Evolutionary conservation across 768 basidiomycete genomes (phyloP).

Genomic region (Amanita pallidorosea): DNA sequence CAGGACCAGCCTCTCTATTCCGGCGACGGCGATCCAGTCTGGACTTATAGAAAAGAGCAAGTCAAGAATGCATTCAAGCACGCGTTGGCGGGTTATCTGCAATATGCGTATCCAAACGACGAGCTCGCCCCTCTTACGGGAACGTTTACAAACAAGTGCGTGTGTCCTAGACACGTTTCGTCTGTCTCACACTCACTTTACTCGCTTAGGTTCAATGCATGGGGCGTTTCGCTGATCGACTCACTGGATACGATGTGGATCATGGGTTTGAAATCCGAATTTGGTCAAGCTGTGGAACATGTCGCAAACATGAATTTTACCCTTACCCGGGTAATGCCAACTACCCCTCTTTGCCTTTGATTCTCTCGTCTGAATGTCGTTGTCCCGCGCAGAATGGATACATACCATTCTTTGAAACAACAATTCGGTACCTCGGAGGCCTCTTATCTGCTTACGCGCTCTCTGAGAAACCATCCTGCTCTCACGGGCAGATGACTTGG

Average conservation of each 20-base stretch:
- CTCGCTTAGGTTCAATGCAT: slow-evolving; percentile 25
- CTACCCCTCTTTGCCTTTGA: slow-evolving; percentile 1
- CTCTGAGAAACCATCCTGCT: slow-evolving; percentile 50
- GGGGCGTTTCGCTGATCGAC: slow-evolving; percentile 62
- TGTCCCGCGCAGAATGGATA: slow-evolving; percentile 14
- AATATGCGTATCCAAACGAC: slow-evolving; percentile 39
- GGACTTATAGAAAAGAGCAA: slow-evolving; percentile 31
- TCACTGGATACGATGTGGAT: slow-evolving; percentile 75
- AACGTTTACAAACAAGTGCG: slow-evolving; percentile 37
- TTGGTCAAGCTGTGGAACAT: slow-evolving; percentile 41
- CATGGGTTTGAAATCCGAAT: slow-evolving; percentile 66
- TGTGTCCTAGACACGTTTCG: slow-evolving; percentile 3
- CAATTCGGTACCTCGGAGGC: slow-evolving; percentile 70
- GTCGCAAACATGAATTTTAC: slow-evolving; percentile 36
- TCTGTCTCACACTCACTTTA: neutral
- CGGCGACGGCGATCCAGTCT: slow-evolving; percentile 9
- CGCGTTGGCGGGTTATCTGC: slow-evolving; percentile 43
- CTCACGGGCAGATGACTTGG: slow-evolving; percentile 58
- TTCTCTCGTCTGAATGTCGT: neutral
- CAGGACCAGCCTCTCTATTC: neutral
- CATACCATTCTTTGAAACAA: slow-evolving; percentile 63
- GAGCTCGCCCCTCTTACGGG: slow-evolving; percentile 40
- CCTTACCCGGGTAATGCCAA: slow-evolving; percentile 13
- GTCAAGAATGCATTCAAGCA: slow-evolving; percentile 46
- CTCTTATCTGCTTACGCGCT: slow-evolving; percentile 71